These are phyloP conservation scores for Globisporangium takayamanum DNA, from an alignment of 352 stramenopile genomes.

Conservation along the genomic window DNA sequence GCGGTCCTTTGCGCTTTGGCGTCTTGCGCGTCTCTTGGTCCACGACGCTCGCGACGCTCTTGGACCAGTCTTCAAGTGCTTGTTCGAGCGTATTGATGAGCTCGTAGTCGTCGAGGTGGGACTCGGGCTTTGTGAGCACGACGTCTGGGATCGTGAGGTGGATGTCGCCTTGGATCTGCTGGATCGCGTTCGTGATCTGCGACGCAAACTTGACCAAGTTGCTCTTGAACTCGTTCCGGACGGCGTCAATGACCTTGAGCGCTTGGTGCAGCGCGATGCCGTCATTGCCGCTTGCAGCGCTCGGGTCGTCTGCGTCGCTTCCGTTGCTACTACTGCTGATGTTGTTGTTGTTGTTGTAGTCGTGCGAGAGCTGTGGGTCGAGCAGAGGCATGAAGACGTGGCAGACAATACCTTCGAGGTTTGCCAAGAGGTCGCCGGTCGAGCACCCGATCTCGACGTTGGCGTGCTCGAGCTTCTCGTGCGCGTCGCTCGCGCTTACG, in stretches of 20 bases:
- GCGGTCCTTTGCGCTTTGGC: conserved; percentile 83
- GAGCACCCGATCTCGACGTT: conserved; percentile 87
- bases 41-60: conserved; percentile 85
- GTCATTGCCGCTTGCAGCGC: not conserved
- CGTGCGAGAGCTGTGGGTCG: conserved; percentile 53
- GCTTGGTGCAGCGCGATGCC: conserved; percentile 30
- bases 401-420: conserved; percentile 82
- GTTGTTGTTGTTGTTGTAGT: conserved; percentile 13
- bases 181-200: conserved; percentile 89
- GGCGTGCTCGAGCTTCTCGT: conserved; percentile 44
- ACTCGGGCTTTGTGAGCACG: conserved; percentile 83
- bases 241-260: conserved; percentile 75
- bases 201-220: conserved; percentile 91
- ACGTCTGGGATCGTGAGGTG: conserved; percentile 91
- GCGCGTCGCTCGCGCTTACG: conserved; percentile 17
- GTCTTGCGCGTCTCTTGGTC: conserved; percentile 87
- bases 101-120: conserved; percentile 80
- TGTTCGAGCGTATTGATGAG: conserved; percentile 87
- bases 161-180: conserved; percentile 93
- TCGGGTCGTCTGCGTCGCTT: not conserved
- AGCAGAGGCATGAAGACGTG: conserved; percentile 88
- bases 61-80: conserved; percentile 91
- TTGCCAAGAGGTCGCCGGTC: conserved; percentile 76
- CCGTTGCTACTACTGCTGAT: not conserved
- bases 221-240: conserved; percentile 85